A percentile compares a stretch with the other conserved stretches of the same genome.
These are phyloP conservation scores for Beauveria bassiana DNA, from an alignment of 2,329 filamentous ascomycete species.

Conservation along the genomic window DNA sequence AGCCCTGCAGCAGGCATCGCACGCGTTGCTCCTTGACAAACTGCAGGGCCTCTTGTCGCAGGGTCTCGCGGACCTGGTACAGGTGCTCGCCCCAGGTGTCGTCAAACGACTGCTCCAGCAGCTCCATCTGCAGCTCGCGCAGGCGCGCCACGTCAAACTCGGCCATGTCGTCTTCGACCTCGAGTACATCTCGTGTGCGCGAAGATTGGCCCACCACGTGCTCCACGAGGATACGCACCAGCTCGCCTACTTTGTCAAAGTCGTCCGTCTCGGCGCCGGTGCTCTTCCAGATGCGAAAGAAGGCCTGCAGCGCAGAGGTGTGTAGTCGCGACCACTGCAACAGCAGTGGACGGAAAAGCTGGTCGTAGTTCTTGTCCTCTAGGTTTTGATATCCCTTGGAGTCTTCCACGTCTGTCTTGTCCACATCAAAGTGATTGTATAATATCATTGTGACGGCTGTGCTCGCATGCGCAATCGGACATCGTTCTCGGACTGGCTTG, in stretches of 20 bases:
- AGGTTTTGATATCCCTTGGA: conserved; percentile 65
- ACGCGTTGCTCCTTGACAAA: conserved; percentile 97
- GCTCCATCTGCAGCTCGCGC: conserved; percentile 84
- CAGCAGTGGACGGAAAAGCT: conserved; percentile 76
- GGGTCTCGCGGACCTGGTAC: conserved; percentile 80
- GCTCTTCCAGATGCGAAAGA: conserved; percentile 87
- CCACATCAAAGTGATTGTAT: conserved; percentile 93
- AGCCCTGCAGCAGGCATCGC: conserved; percentile 76
- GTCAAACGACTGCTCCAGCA: conserved; percentile 85
- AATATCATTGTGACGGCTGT: conserved; percentile 79
- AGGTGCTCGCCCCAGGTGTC: conserved; percentile 91
- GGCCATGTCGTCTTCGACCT: conserved; percentile 81
- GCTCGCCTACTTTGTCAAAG: conserved; percentile 86
- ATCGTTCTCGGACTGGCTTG: conserved; percentile 62
- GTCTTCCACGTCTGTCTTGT: conserved; percentile 74
- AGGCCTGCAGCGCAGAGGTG: conserved; percentile 74
- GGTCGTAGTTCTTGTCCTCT: conserved; percentile 74
- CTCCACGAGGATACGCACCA: conserved; percentile 83
- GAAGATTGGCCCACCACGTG: conserved; percentile 78
- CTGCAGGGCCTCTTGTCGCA: conserved; percentile 83
- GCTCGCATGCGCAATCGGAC: conserved; percentile 80
- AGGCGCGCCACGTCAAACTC: conserved; percentile 75
- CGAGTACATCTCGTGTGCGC: conserved; percentile 74
- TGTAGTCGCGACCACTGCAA: conserved; percentile 92
- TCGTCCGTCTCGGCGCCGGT: conserved; percentile 80